Percentiles rank a stretch among this genome's conserved stretches.
phyloP scores from a whole-genome alignment of 1,139 yeast species.

The Sugiyamaella japonica region DNA sequence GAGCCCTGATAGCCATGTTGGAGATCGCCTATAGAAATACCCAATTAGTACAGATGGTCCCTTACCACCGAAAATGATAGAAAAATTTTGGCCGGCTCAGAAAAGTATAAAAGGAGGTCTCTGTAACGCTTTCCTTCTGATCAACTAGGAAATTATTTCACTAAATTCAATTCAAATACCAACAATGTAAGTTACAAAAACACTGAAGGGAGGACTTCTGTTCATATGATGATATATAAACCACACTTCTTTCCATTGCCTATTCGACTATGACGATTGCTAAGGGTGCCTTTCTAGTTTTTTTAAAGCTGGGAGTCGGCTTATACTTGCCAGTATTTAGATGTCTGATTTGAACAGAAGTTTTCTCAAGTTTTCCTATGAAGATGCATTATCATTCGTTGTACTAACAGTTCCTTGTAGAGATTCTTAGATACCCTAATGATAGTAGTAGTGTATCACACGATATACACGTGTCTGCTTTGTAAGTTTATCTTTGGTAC shows the following conservation, averaged over 20 bases:
- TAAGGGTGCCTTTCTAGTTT: conserved; percentile 52
- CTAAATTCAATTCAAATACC: conserved; percentile 8
- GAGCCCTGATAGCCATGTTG: neutral
- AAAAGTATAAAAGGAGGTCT: conserved; percentile 13
- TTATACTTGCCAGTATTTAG: conserved; percentile 87
- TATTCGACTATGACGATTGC: conserved; percentile 88
- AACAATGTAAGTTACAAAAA: neutral
- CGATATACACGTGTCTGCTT: neutral
- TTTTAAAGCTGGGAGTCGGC: conserved; percentile 39
- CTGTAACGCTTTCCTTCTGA: neutral
- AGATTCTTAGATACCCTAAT: neutral
- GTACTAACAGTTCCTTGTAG: conserved; percentile 1
- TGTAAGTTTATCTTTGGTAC: conserved; percentile 1
- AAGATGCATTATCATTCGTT: neutral
- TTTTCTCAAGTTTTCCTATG: neutral
- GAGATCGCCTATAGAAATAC: conserved; percentile 1
- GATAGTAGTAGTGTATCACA: too few relatives aligned
- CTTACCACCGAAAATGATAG: conserved; percentile 9
- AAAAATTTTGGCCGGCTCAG: conserved; percentile 9
- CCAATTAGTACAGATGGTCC: conserved; percentile 6
- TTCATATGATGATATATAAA: conserved; percentile 36
- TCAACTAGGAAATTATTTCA: neutral
- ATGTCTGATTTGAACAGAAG: conserved; percentile 54
- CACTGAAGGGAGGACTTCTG: neutral
- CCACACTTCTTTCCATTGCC: conserved; percentile 72